These are phyloP conservation scores for Clonostachys chloroleuca DNA, from an alignment of 2,329 filamentous ascomycete species.

Conservation along the genomic window DNA sequence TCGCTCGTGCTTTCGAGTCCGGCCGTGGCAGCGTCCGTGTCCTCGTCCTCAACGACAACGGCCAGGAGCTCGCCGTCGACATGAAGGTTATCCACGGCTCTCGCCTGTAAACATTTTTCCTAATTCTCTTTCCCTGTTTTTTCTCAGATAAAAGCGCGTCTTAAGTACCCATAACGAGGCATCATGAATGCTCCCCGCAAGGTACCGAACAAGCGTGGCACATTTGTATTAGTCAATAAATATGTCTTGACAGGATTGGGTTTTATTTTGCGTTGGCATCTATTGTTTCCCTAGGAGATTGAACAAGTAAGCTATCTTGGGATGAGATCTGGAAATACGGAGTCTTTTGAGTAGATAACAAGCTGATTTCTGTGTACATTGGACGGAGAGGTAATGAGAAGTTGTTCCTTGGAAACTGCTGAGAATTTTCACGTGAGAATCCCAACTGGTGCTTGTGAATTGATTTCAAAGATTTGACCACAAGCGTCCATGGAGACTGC, in stretches of 20 bases:
- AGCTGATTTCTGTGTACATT: conserved; percentile 1
- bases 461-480: too few species aligned
- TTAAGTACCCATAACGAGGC: too few species aligned
- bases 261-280: too few species aligned
- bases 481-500: too few species aligned
- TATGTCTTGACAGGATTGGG: too few species aligned
- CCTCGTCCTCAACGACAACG: conserved; percentile 90
- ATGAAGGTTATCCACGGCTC: conserved; percentile 95
- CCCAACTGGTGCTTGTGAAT: too few species aligned
- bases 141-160: not conserved
- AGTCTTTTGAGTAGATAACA: conserved; percentile 1
- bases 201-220: too few species aligned
- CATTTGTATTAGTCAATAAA: too few species aligned
- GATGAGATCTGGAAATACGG: conserved; percentile 1
- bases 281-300: too few species aligned
- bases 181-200: too few species aligned
- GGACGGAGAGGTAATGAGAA: not conserved
- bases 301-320: not conserved
- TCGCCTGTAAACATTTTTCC: conserved; percentile 44
- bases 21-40: conserved; percentile 93
- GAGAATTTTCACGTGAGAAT: too few species aligned
- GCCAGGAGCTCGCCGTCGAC: conserved; percentile 93
- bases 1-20: conserved; percentile 79
- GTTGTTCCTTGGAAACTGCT: not conserved
- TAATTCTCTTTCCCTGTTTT: not conserved